Conservation (phyloP, 2,329 filamentous ascomycete species). For the Colletotrichum sp. region DNA sequence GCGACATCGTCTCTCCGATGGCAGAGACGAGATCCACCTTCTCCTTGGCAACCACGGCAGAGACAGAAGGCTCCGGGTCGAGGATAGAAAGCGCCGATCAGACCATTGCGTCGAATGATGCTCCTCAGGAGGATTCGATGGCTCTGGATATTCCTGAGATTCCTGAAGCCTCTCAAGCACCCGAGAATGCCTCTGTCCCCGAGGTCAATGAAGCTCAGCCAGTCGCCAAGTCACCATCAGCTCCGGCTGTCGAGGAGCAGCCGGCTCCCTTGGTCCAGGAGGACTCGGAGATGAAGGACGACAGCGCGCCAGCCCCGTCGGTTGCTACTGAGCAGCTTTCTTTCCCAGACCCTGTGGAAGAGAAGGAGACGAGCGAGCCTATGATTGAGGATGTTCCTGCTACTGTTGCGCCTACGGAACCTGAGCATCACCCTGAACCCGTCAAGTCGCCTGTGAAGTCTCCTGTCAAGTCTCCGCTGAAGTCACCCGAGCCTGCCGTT, state of each 20-base stretch:
- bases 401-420: neutral
- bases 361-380: neutral
- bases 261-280: neutral
- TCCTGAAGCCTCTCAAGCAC: neutral
- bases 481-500: neutral
- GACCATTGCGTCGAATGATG: slow-evolving; percentile 1
- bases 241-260: neutral
- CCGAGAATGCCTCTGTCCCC: neutral
- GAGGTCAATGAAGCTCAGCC: neutral
- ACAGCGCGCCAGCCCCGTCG: neutral
- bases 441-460: neutral
- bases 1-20: slow-evolving; percentile 15
- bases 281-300: neutral
- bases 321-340: neutral
- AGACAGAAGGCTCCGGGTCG: slow-evolving; percentile 10
- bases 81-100: slow-evolving; percentile 11
- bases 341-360: neutral
- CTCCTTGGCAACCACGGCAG: slow-evolving; percentile 14
- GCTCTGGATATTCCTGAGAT: neutral
- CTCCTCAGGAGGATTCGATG: slow-evolving; percentile 3
- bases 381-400: neutral
- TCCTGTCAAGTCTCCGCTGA: neutral
- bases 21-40: slow-evolving; percentile 17
- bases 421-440: neutral
- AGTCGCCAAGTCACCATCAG: neutral